phyloP scores from a whole-genome alignment of 2,329 filamentous ascomycete species.

The Nothophoma quercina region DNA sequence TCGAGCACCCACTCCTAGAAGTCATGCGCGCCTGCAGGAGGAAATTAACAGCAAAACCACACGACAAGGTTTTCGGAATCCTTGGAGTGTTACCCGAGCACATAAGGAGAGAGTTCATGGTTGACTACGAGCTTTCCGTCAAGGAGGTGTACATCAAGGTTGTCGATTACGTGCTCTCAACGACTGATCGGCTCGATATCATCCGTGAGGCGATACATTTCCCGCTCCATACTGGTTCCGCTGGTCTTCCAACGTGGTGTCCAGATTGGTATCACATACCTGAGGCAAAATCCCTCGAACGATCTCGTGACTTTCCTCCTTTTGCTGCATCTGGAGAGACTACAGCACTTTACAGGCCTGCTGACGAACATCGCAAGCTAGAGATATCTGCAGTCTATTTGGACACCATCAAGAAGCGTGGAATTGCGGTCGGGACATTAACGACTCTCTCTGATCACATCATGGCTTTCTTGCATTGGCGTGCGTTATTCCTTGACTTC shows the following conservation, averaged over 20 bases:
- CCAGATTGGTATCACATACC: constrained; percentile 5
- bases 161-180: background rate
- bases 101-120: background rate
- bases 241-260: background rate
- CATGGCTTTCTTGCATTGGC: constrained; percentile 3
- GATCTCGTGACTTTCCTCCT: too few species aligned
- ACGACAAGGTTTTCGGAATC: background rate
- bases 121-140: background rate
- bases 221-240: background rate
- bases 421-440: background rate
- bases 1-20: background rate
- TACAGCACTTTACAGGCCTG: background rate
- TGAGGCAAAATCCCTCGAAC: background rate
- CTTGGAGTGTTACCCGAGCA: background rate
- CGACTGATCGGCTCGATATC: background rate
- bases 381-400: background rate
- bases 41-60: background rate
- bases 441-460: background rate
- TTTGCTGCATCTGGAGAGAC: background rate
- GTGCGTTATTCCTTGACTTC: background rate
- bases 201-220: constrained; percentile 1
- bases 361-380: background rate
- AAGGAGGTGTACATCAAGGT: background rate
- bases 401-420: background rate
- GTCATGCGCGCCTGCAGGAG: background rate